Base-by-base conservation (phyloP, 1,284 basidiomycete species). In the Cryptococcus wingfieldii region DNA sequence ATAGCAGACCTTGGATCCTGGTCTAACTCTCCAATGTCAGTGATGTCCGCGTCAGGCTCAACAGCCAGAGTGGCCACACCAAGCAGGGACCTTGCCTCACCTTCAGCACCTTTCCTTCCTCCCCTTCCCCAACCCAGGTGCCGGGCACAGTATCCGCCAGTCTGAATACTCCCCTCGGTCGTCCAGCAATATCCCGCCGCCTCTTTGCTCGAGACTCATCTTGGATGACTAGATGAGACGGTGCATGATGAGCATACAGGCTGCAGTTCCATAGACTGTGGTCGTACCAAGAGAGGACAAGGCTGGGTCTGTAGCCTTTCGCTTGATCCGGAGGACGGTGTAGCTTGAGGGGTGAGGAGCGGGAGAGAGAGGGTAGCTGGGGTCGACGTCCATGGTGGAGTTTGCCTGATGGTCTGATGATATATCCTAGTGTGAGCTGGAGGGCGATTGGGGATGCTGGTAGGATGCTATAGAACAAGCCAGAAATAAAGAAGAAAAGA, bases 281-380 rank as follows among this genome's bases (percentile, higher is more conserved):
- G 25, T 60, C 63, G 51, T 45, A 77, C 77, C 72, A 5, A 78
- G 63, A 2, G 74, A 74, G 5, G 72, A 71, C 7, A 77, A 63
- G 3, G 76, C 75, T 1, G 69, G 54, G n/a, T 77, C 75, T 2
- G 70, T 77, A 12, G 74, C 72, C 59, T 77, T 77, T 4, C 77
- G 66, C 65, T 78, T 78, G 70, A 78, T 77, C 10, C 76, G 60
- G 39, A 78, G 63, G 27, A 78, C 73, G 14, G 75, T 77, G 52
- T 69, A 71, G n/a, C 58, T 54, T 4, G 16, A n/a, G 47, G 59
- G 49, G 31, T 25, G 28, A n/a, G 44, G 43, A 38, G 37, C 34
- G 7, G 39, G 52, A 37, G 23, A 19, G 38, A 18, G 38, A 10
- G 19, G 19, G 50, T 14, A 16, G 25, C 23, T 12, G 46, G 19